Percentiles rank a stretch among this genome's conserved stretches.
Conservation (phyloP, 495 filamentous ascomycete genomes). For the Choiromyces venosus region DNA sequence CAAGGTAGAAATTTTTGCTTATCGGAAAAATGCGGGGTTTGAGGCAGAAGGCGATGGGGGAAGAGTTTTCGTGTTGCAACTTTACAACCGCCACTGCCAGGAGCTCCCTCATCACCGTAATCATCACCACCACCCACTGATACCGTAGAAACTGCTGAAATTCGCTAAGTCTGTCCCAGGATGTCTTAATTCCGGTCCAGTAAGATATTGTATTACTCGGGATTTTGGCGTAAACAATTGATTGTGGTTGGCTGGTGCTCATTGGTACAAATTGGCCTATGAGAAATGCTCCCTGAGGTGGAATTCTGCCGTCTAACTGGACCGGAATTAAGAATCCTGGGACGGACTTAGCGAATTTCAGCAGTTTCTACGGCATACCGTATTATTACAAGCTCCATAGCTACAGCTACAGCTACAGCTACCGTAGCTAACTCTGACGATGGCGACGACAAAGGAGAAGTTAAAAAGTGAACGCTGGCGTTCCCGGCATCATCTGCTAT, state of each 20-base stretch:
- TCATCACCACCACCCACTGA: neutral
- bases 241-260: too few species aligned
- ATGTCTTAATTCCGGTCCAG: too few species aligned
- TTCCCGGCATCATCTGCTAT: neutral
- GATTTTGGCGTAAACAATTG: too few species aligned
- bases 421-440: neutral
- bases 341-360: too few species aligned
- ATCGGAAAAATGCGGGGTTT: neutral
- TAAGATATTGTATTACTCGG: too few species aligned
- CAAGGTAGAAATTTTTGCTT: neutral
- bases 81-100: neutral
- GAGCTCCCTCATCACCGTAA: neutral
- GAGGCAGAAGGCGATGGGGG: neutral
- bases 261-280: too few species aligned
- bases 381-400: neutral
- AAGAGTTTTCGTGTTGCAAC: neutral
- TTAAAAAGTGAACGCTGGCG: neutral
- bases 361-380: too few species aligned
- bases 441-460: neutral
- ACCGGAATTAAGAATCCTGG: too few species aligned
- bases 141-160: too few species aligned
- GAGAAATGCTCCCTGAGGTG: too few species aligned
- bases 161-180: too few species aligned
- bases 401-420: neutral
- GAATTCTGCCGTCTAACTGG: too few species aligned